Percentiles rank a stretch among this genome's conserved stretches.
These are phyloP conservation scores for Fusarium sp. DNA, from an alignment of 2,329 filamentous ascomycete species.

Conservation along the genomic window DNA sequence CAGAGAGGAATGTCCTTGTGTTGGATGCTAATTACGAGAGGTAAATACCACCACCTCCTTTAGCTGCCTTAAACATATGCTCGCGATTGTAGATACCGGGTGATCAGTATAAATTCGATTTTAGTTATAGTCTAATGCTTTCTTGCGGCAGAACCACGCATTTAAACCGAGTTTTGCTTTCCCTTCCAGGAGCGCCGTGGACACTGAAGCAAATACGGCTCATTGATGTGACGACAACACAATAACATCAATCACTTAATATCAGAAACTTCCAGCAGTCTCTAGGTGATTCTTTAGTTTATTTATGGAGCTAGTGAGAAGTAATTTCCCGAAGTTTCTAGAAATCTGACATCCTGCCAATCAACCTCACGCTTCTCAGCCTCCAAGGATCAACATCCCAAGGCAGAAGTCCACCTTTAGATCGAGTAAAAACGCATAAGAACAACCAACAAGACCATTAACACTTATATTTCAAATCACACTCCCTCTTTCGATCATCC, in stretches of 20 bases:
- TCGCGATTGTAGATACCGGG: too few species aligned
- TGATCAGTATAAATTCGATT: too few species aligned
- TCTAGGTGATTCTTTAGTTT: background rate
- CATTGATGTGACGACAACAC: background rate
- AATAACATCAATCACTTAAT: accelerated
- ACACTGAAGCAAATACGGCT: too few species aligned
- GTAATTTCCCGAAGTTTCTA: background rate
- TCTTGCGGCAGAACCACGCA: too few species aligned
- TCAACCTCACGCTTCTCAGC: background rate
- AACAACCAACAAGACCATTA: background rate
- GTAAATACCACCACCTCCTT: too few species aligned
- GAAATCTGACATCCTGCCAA: background rate
- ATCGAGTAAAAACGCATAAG: background rate
- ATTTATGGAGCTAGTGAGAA: background rate
- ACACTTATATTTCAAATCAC: background rate
- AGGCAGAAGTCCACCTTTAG: background rate
- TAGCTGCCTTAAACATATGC: too few species aligned
- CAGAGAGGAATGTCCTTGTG: background rate
- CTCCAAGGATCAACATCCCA: background rate
- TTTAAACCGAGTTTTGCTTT: background rate
- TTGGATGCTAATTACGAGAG: background rate
- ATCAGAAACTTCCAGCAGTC: background rate
- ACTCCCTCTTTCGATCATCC: background rate
- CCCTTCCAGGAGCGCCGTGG: accelerated
- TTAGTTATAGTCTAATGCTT: too few species aligned